A percentile compares a stretch with the other conserved stretches of the same genome.
These are phyloP conservation scores for Mrakia gelida DNA, from an alignment of 768 basidiomycete genomes.

Conservation along the genomic window DNA sequence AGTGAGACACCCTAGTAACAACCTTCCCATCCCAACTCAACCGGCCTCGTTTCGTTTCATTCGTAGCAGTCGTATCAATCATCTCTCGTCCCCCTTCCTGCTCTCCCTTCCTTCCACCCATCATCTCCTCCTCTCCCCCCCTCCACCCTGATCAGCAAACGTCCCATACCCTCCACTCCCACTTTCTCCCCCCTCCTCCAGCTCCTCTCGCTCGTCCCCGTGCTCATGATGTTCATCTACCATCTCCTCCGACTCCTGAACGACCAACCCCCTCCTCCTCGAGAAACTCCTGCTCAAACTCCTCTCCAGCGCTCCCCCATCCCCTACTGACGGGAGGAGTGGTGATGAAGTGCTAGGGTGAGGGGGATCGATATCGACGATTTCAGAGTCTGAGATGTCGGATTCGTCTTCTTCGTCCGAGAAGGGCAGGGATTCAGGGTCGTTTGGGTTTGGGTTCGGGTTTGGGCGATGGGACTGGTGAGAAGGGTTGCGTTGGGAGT, in stretches of 20 bases:
- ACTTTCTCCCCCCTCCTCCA: background rate
- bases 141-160: background rate
- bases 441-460: background rate
- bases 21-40: too few relatives aligned
- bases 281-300: constrained; percentile 9
- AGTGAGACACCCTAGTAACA: too few relatives aligned
- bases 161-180: constrained; percentile 1
- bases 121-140: background rate
- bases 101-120: too few relatives aligned
- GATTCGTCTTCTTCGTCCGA: background rate
- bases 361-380: background rate
- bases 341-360: background rate
- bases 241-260: background rate
- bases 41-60: too few relatives aligned
- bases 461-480: background rate
- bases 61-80: too few relatives aligned
- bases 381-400: constrained; percentile 13
- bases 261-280: constrained; percentile 13
- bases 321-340: background rate
- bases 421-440: background rate
- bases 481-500: background rate
- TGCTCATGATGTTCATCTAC: too few relatives aligned
- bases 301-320: background rate
- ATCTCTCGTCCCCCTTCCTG: too few relatives aligned
- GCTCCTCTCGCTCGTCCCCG: background rate